Base-by-base conservation (phyloP, 176 grass and related monocot species). In the Oryza glaberrima region DNA sequence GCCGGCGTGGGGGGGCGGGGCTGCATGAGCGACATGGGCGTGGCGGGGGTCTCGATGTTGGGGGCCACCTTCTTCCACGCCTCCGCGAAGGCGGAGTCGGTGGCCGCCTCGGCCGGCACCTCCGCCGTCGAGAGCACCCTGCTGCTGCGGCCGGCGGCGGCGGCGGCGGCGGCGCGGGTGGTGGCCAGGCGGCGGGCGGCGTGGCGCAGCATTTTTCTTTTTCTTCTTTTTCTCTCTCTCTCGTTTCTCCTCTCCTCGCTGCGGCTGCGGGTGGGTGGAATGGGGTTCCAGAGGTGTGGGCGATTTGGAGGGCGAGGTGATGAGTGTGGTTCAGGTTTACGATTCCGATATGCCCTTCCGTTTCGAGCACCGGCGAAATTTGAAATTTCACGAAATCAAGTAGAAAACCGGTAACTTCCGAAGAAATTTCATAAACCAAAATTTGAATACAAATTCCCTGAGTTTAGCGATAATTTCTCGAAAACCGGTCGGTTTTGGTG, bases 1-100 rank as follows among this genome's bases (percentile, higher is more conserved):
- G 84, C 69, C 38, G 89, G 94, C 43, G 82, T 92, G 13, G 94
- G 91, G 22, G 94, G 94, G 67, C 94, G 88, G 14, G 94, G 94
- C 78, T 90, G 69, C 94, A 97, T 97, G 75, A 91, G 71, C 34
- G 91, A 45, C 5, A 94, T 32, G 58, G 94, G 94, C 47, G 94
- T 97, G 85, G 67, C 63, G 15, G 94, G 94, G 36, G 79, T 11
- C 0, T 97, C 94, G 70, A 97, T 8, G 74, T 88, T 88, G 4
- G 92, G 85, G 23, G 94, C 88, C 36, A 97, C 94, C 85, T 94
- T 97, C 60, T 56, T 86, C 94, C 94, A 97, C 40, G 91, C 87
- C 89, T 94, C 87, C 6, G 86, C 60, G 85, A 97, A 97, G 49
- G 81, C 8, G 61, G 89, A 76, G 85, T 97, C 94, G 32, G 82